Percentiles rank a stretch among this genome's conserved stretches.
Conservation (phyloP, 1,284 basidiomycete species). For the Heterobasidion occidentale region DNA sequence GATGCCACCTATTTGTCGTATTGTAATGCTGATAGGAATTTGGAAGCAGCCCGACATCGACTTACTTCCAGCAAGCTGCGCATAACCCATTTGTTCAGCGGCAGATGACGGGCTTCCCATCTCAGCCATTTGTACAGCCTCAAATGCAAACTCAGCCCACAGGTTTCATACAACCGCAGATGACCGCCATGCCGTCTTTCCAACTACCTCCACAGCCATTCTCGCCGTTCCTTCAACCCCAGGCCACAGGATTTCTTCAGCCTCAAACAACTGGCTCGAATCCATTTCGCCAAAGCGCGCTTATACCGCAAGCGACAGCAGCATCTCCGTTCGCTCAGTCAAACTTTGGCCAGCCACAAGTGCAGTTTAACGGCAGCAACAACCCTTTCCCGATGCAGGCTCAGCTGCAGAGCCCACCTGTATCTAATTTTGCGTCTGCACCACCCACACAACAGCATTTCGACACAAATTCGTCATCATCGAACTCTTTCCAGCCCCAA, state of each 20-base stretch:
- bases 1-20: conserved; percentile 7
- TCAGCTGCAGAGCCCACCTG: conserved; percentile 4
- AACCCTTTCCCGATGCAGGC: conserved; percentile 22
- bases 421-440: conserved; percentile 14
- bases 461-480: conserved; percentile 10
- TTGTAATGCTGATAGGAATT: conserved; percentile 1
- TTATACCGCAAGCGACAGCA: conserved; percentile 40
- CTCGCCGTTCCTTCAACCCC: conserved; percentile 43
- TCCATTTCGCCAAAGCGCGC: conserved; percentile 38
- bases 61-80: conserved; percentile 53
- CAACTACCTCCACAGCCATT: conserved; percentile 31
- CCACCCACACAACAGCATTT: conserved; percentile 6
- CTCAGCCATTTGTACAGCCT: conserved; percentile 25
- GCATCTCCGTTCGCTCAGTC: conserved; percentile 27
- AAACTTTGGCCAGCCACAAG: conserved; percentile 6
- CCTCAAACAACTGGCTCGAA: conserved; percentile 50
- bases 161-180: conserved; percentile 26
- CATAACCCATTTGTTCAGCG: conserved; percentile 57
- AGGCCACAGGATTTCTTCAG: conserved; percentile 35
- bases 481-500: conserved; percentile 13
- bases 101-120: conserved; percentile 23
- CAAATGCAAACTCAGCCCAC: conserved; percentile 17
- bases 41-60: conserved; percentile 36
- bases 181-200: conserved; percentile 25
- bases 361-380: conserved; percentile 11